phyloP scores from a whole-genome alignment of 805 yeast genomes.

The Yarrowia sp. region DNA sequence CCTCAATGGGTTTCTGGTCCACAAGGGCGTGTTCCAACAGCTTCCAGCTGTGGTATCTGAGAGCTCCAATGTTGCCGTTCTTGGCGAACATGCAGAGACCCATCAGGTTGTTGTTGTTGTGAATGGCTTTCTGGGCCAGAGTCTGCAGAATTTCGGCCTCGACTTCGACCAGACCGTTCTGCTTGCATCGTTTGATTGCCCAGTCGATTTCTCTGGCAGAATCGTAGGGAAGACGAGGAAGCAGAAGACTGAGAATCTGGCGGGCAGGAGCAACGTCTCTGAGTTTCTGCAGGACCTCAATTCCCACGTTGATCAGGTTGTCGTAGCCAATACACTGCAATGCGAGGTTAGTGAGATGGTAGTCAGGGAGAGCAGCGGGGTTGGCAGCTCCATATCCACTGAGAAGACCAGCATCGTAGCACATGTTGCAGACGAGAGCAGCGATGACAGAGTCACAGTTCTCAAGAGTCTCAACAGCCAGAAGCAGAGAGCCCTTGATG shows the following conservation, averaged over 20 bases:
- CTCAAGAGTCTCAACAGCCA: slow-evolving; percentile 44
- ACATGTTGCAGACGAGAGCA: slow-evolving; percentile 47
- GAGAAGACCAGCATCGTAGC: slow-evolving; percentile 46
- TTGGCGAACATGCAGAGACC: slow-evolving; percentile 46
- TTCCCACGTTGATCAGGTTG: slow-evolving; percentile 39
- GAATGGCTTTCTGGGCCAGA: slow-evolving; percentile 35
- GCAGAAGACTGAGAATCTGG: slow-evolving; percentile 27
- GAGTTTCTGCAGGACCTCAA: slow-evolving; percentile 13
- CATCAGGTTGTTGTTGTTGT: slow-evolving; percentile 40
- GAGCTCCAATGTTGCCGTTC: slow-evolving; percentile 42
- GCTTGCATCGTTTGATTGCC: slow-evolving; percentile 16
- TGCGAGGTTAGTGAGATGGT: slow-evolving; percentile 40
- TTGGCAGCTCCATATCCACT: slow-evolving; percentile 43
- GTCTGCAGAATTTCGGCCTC: slow-evolving; percentile 15
- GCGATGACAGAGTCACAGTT: slow-evolving; percentile 47
- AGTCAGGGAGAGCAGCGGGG: slow-evolving; percentile 24
- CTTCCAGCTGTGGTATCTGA: slow-evolving; percentile 45
- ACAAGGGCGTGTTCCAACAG: slow-evolving; percentile 45
- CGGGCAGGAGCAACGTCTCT: slow-evolving; percentile 10
- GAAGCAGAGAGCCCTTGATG: slow-evolving; percentile 45
- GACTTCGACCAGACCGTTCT: slow-evolving; percentile 25
- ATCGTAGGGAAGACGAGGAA: slow-evolving; percentile 20
- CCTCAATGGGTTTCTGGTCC: slow-evolving; percentile 34
- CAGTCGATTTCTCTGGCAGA: slow-evolving; percentile 15
- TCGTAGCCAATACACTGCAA: slow-evolving; percentile 32